A percentile compares a stretch with the other conserved stretches of the same genome.
phyloP scores from a whole-genome alignment of 768 basidiomycete species.

The Mycena rebaudengoi region DNA sequence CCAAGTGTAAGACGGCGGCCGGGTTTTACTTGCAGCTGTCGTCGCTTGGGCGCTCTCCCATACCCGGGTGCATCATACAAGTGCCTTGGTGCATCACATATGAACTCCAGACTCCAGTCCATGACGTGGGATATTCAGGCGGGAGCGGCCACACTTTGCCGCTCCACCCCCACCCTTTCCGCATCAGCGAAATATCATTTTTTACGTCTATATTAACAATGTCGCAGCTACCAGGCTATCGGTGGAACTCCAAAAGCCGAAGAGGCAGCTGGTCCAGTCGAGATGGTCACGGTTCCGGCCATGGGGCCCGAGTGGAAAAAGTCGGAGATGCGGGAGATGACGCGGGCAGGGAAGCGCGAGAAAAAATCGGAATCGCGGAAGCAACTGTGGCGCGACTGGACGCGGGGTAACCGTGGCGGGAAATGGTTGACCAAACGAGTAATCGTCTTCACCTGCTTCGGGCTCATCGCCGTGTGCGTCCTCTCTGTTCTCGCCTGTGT shows the following conservation, averaged over 20 bases:
- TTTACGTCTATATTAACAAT: slow-evolving; percentile 5
- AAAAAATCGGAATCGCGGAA: slow-evolving; percentile 60
- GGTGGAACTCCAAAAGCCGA: slow-evolving; percentile 45
- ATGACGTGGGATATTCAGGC: too few relatives aligned
- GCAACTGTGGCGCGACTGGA: slow-evolving; percentile 78
- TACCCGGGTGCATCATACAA: neutral
- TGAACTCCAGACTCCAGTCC: too few relatives aligned
- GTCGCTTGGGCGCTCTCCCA: neutral
- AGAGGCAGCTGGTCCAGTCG: slow-evolving; percentile 62
- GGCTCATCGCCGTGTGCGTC: slow-evolving; percentile 49
- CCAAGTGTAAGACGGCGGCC: too few relatives aligned
- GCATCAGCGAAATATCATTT: slow-evolving; percentile 14
- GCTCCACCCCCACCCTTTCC: too few relatives aligned
- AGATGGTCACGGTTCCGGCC: slow-evolving; percentile 92
- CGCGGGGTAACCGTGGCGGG: slow-evolving; percentile 83
- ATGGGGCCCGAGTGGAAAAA: slow-evolving; percentile 91
- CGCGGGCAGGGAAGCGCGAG: slow-evolving; percentile 73
- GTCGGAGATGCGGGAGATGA: slow-evolving; percentile 80
- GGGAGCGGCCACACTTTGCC: too few relatives aligned
- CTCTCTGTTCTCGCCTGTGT: neutral
- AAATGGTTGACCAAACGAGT: slow-evolving; percentile 78
- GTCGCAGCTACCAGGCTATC: slow-evolving; percentile 20
- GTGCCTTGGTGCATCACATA: too few relatives aligned
- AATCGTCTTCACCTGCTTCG: slow-evolving; percentile 75
- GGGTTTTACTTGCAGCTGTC: too few relatives aligned